phyloP scores from a whole-genome alignment of 352 stramenopile genomes.

The Pythium plurisporium region DNA sequence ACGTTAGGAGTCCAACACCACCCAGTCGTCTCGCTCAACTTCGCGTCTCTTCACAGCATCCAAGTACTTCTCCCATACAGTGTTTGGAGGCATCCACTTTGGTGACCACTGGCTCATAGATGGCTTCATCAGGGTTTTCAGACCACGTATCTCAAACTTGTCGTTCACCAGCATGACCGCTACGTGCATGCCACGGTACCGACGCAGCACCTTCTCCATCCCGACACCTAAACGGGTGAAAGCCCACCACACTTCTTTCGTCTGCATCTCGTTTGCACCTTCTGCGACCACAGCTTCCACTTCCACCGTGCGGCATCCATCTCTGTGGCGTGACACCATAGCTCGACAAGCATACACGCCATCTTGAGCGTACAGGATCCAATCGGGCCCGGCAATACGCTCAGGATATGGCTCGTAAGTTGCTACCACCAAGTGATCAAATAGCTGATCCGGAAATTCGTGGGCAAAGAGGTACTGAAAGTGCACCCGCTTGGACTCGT shows the following conservation, averaged over 20 bases:
- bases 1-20: no score
- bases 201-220: background rate
- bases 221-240: background rate
- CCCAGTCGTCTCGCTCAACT: no score
- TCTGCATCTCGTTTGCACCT: background rate
- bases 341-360: background rate
- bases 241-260: background rate
- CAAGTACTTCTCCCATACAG: no score
- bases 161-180: no score
- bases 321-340: background rate
- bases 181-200: no score
- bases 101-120: no score
- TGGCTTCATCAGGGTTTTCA: no score
- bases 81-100: no score
- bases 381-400: background rate
- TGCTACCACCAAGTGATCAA: slow-evolving; percentile 2
- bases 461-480: background rate
- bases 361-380: background rate
- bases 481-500: background rate
- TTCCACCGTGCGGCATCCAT: background rate
- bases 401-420: background rate
- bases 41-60: no score
- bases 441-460: background rate
- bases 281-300: background rate
- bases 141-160: no score